phyloP scores from a whole-genome alignment of 495 filamentous ascomycete genomes.

The Podospora didyma region DNA sequence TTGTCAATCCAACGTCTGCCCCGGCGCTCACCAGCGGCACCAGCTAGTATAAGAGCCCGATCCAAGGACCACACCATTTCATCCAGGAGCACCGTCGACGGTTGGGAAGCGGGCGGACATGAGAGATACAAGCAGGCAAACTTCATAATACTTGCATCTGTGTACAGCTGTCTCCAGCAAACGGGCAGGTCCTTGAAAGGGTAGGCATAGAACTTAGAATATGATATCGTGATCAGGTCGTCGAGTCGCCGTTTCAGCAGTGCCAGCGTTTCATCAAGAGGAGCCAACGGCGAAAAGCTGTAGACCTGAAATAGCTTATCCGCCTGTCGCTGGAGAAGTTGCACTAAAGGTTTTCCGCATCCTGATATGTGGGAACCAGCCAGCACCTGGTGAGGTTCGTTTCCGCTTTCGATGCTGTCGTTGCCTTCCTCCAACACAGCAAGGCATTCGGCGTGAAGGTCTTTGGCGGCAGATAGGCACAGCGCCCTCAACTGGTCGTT shows the following conservation, averaged over 20 bases:
- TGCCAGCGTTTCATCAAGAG: not conserved
- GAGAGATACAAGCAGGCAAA: slow-evolving; percentile 38
- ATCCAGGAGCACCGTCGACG: slow-evolving; percentile 28
- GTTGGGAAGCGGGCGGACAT: not conserved
- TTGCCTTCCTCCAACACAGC: slow-evolving; percentile 6
- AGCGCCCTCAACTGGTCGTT: slow-evolving; percentile 1
- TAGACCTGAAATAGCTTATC: slow-evolving; percentile 19
- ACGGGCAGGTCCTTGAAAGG: slow-evolving; percentile 69
- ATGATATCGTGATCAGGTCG: slow-evolving; percentile 40
- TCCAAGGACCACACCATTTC: slow-evolving; percentile 66
- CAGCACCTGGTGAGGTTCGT: too few species aligned
- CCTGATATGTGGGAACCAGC: too few species aligned
- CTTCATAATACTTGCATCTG: slow-evolving; percentile 69
- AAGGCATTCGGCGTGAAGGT: slow-evolving; percentile 28
- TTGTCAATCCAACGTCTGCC: slow-evolving; percentile 59
- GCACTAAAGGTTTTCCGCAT: slow-evolving; percentile 33
- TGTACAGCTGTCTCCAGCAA: slow-evolving; percentile 76
- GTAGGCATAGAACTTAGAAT: slow-evolving; percentile 66
- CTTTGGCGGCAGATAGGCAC: slow-evolving; percentile 16
- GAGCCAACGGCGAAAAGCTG: not conserved
- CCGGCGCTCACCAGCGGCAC: slow-evolving; percentile 50
- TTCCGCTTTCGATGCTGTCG: not conserved
- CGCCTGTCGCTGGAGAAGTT: slow-evolving; percentile 36
- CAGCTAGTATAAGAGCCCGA: slow-evolving; percentile 76
- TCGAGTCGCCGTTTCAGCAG: slow-evolving; percentile 35